phyloP scores from a whole-genome alignment of 495 filamentous ascomycete species.

The Apodospora peruviana region DNA sequence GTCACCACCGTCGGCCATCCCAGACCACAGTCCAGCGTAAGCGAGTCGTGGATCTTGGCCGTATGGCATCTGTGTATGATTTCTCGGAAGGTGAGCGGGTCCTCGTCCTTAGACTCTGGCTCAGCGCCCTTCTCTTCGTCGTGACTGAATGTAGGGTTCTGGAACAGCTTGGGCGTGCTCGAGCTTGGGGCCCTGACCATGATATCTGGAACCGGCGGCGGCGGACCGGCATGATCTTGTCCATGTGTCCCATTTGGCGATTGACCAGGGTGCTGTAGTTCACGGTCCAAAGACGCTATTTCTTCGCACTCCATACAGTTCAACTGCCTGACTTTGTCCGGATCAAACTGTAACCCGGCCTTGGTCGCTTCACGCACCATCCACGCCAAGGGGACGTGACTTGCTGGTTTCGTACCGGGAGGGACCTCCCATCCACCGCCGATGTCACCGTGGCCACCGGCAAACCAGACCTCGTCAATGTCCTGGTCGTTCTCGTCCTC shows the following conservation, averaged over 20 bases:
- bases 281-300: neutral
- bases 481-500: slow-evolving; percentile 63
- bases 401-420: slow-evolving; percentile 53
- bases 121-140: neutral
- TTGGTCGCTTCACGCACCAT: slow-evolving; percentile 76
- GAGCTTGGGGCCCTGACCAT: slow-evolving; percentile 28
- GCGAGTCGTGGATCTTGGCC: slow-evolving; percentile 69
- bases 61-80: slow-evolving; percentile 54
- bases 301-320: slow-evolving; percentile 43
- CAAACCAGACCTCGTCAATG: slow-evolving; percentile 81
- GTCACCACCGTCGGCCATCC: slow-evolving; percentile 52
- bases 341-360: slow-evolving; percentile 68
- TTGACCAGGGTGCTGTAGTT: neutral
- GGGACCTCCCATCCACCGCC: slow-evolving; percentile 75
- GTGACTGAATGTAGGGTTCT: slow-evolving; percentile 6
- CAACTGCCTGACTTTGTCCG: slow-evolving; percentile 60
- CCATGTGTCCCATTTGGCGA: neutral
- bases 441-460: slow-evolving; percentile 76
- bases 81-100: slow-evolving; percentile 41
- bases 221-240: slow-evolving; percentile 3
- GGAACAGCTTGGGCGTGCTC: slow-evolving; percentile 16
- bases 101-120: neutral
- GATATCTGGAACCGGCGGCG: slow-evolving; percentile 27
- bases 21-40: slow-evolving; percentile 62
- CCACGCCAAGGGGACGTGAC: slow-evolving; percentile 73